Evolutionary conservation across 192 early-diverging fungal genomes (phyloP).

Genomic region (Paraglomus occultum): DNA sequence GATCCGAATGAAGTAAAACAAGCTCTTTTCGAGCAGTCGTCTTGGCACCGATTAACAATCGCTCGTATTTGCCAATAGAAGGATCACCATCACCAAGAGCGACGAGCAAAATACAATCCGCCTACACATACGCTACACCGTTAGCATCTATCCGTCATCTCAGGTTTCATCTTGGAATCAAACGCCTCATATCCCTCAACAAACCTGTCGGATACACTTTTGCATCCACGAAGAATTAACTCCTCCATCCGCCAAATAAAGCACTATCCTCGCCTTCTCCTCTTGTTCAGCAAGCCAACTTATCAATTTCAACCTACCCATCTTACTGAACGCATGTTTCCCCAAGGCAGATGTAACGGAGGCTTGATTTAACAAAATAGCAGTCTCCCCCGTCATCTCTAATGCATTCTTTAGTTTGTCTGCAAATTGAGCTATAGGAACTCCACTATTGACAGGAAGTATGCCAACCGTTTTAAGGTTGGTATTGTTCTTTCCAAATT

Average conservation of each 20-base stretch:
- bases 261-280: constrained; percentile 78
- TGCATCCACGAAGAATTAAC: constrained; percentile 89
- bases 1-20: constrained; percentile 82
- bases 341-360: constrained; percentile 81
- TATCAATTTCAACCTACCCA: constrained; percentile 91
- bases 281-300: constrained; percentile 96
- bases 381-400: constrained; percentile 62
- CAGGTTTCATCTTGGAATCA: background rate
- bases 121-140: constrained; percentile 38
- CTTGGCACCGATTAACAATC: constrained; percentile 88
- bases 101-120: constrained; percentile 95
- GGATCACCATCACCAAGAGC: constrained; percentile 90
- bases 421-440: constrained; percentile 89
- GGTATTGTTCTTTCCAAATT: constrained; percentile 76
- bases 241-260: constrained; percentile 96
- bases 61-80: constrained; percentile 88
- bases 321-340: constrained; percentile 84
- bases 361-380: constrained; percentile 77
- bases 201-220: constrained; percentile 84
- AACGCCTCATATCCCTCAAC: background rate
- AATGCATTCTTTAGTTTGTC: constrained; percentile 75
- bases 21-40: constrained; percentile 98
- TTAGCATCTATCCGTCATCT: constrained; percentile 4
- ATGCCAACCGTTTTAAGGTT: constrained; percentile 96
- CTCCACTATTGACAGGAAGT: constrained; percentile 76